Base-by-base conservation (phyloP, 352 stramenopile genomes). In the Phytopythium helicoides region DNA sequence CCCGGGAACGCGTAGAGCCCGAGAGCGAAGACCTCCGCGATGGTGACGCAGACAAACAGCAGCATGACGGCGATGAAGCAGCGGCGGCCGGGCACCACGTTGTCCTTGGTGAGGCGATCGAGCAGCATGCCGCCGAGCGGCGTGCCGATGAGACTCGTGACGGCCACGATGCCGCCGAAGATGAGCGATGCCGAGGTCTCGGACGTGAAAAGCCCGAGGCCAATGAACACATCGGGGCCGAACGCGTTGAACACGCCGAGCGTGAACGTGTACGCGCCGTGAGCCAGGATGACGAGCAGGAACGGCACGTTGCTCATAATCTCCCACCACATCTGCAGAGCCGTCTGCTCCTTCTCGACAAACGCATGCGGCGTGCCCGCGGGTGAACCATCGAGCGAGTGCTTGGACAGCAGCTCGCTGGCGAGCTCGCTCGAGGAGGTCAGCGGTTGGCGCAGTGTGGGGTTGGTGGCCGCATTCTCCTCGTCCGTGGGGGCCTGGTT, bases 141-240 rank as follows among this genome's bases (percentile, higher is more conserved):
- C 7, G 89, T 96, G 15, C 84, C 88, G 31, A 95, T 71, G 15
- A 94, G 73, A 40, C 88, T 89, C 9, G 68, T 82, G 6, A 80
- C 56, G 26, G 73, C 73, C 26, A 85, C 64, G 28, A 82, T 62
- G 3, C 66, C 67, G 0, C 88, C 88, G 64, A 97, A 97, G 16
- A 89, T 70, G 18, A 89, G 56, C 15, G 81, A 83, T 3, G 85
- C 86, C 19, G 61, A 62, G 1, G 66, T 83, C 42, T 97, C 82
- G 11, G 68, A 69, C 10, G 73, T 62, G 48, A 93, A 91, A 19
- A 94, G 66, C 14, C 85, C 84, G 23, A 96, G 46, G 7, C 81
- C 77, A 25, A 95, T 79, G 31, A 97, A 62, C 46, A 97, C 76
- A n/a, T 79, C 62, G 6, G 78, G 78, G 3, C 76, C 73, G 52